These are phyloP conservation scores for Monosporascus cannonballus DNA, from an alignment of 2,329 filamentous ascomycete genomes.

Conservation along the genomic window DNA sequence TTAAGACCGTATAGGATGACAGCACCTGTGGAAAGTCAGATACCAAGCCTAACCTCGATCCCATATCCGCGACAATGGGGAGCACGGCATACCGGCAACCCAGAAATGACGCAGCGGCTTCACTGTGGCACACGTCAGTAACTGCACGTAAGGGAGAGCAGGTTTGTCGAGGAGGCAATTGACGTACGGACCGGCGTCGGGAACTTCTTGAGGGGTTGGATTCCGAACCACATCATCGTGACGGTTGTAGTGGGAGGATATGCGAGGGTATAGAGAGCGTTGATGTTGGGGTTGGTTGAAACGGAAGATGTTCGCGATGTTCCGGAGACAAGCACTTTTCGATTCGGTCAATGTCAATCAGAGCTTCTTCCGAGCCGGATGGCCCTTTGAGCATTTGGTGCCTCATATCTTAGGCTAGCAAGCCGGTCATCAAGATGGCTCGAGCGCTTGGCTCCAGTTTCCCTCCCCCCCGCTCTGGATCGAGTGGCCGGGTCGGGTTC, in stretches of 20 bases:
- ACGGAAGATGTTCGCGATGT: slow-evolving; percentile 23
- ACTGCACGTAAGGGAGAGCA: slow-evolving; percentile 10
- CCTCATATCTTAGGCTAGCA: background rate
- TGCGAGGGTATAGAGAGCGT: slow-evolving; percentile 30
- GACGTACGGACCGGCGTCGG: slow-evolving; percentile 70
- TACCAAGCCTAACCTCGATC: background rate
- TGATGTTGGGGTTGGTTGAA: slow-evolving; percentile 16
- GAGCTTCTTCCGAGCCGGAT: background rate
- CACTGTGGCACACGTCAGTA: slow-evolving; percentile 49
- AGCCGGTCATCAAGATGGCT: background rate
- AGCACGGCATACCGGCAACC: slow-evolving; percentile 69
- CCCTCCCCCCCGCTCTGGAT: no score
- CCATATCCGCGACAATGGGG: background rate
- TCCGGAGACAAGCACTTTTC: slow-evolving; percentile 21
- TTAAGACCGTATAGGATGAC: slow-evolving; percentile 91
- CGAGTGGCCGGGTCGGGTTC: no score
- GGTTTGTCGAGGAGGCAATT: slow-evolving; percentile 24
- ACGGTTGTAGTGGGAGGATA: slow-evolving; percentile 27
- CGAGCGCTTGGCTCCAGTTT: background rate
- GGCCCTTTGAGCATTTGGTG: background rate
- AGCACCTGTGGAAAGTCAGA: slow-evolving; percentile 50
- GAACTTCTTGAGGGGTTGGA: slow-evolving; percentile 68
- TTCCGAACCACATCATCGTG: slow-evolving; percentile 71
- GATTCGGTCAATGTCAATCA: background rate
- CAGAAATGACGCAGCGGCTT: slow-evolving; percentile 91